Conservation (phyloP, 2,329 filamentous ascomycete species). For the Xylaria polymorpha region DNA sequence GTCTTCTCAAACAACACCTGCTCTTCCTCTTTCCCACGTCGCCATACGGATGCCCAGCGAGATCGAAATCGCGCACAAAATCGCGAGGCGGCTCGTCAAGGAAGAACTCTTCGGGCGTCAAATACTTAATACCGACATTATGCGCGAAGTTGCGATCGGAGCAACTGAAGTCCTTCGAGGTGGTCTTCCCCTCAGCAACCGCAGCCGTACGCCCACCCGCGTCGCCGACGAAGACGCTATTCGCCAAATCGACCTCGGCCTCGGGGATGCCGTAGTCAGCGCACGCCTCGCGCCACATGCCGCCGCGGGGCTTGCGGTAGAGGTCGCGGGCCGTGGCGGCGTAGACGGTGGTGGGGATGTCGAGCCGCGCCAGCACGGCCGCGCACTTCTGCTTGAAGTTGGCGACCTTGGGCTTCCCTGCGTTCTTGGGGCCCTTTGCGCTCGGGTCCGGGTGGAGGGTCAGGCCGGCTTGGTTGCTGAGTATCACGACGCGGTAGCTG, state of each 20-base stretch:
- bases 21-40: slow-evolving; percentile 45
- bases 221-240: slow-evolving; percentile 90
- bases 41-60: slow-evolving; percentile 65
- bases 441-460: slow-evolving; percentile 80
- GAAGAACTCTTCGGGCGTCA: slow-evolving; percentile 94
- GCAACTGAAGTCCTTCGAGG: slow-evolving; percentile 70
- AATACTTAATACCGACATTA: slow-evolving; percentile 83
- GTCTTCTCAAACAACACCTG: slow-evolving; percentile 67
- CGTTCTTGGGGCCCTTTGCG: slow-evolving; percentile 67
- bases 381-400: slow-evolving; percentile 87
- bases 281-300: slow-evolving; percentile 82
- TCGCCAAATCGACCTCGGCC: slow-evolving; percentile 72
- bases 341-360: slow-evolving; percentile 83
- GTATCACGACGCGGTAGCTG: slow-evolving; percentile 79
- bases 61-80: slow-evolving; percentile 78
- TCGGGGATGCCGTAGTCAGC: slow-evolving; percentile 69
- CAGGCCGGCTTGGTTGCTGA: slow-evolving; percentile 91
- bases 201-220: slow-evolving; percentile 72
- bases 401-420: slow-evolving; percentile 69
- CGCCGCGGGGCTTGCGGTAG: slow-evolving; percentile 86
- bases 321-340: slow-evolving; percentile 85
- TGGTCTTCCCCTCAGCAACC: slow-evolving; percentile 47
- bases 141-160: slow-evolving; percentile 83
- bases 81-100: slow-evolving; percentile 72
- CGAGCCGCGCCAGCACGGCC: slow-evolving; percentile 75